Evolutionary conservation across 1,139 yeast species (phyloP), one percentile per base, ranked within the genome.

Genomic region (Suhomyces terraborum): DNA sequence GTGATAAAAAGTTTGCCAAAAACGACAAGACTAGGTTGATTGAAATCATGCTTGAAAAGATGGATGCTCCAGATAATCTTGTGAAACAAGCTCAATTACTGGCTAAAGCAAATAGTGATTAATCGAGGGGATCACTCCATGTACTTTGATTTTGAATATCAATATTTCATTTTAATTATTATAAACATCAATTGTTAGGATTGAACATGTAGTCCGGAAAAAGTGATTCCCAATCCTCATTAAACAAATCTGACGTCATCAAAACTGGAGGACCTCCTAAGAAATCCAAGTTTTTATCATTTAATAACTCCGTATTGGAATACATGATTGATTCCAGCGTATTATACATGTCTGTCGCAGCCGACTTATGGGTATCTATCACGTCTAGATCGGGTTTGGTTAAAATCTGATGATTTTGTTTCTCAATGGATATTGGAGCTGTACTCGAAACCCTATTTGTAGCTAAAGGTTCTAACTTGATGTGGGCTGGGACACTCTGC

Each of bases 21-120:
- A 80, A 82, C 51, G 71, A 77, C 51, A 82, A 75, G 67, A 82
- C 84, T 58, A 79, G 94, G 71, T 63, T 85, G 66, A 69, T 87
- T 49, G 95, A 87, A 69, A 75, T 87, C 46, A 79, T 84, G 81
- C 72, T 87, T 57, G 87, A 84, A 48, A 80, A 73, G 59, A 74
- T 85, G 80, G 95, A 87, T 66, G 95, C 95, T 46, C 93, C 73
- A 5, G 50, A 46, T 28, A 66, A 64, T 37, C 43, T 47, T 33
- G 73, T 77, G 51, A 74, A 74, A 61, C 95, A 86, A 72, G 95
- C 93, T 38, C 77, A 84, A 66, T 72, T 85, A 61, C 80, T 94
- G 35, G 93, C 88, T 51, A 68, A 77, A 56, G 75, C 79, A 51
- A 87, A 87, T 27, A 42, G 33, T n/a, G 37, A 20, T 23, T 41